A percentile compares a stretch with the other conserved stretches of the same genome.
Evolutionary conservation across 345 rosid genomes (phyloP).

Genomic region (Kandelia obovata): DNA sequence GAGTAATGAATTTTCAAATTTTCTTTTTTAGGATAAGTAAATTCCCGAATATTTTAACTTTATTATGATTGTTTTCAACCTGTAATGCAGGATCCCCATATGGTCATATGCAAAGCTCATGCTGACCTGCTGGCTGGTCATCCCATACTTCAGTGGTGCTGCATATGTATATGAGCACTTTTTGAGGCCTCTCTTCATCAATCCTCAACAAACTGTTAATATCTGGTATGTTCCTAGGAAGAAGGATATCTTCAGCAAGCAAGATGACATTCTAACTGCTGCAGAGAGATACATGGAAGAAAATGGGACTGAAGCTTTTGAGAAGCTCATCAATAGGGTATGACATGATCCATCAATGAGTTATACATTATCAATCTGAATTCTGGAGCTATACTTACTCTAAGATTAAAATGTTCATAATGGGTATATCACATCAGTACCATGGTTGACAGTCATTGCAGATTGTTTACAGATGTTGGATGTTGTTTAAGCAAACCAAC

Average conservation of each 20-base stretch:
- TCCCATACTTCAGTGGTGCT: slow-evolving; percentile 94
- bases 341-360: background rate
- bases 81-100: slow-evolving; percentile 69
- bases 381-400: background rate
- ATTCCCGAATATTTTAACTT: background rate
- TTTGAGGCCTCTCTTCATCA: slow-evolving; percentile 70
- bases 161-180: slow-evolving; percentile 85
- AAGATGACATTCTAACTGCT: slow-evolving; percentile 77
- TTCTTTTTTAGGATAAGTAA: background rate
- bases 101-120: slow-evolving; percentile 83
- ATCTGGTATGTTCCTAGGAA: slow-evolving; percentile 92
- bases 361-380: background rate
- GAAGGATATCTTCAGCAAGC: slow-evolving; percentile 56
- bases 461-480: too few species aligned
- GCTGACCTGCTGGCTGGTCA: slow-evolving; percentile 89
- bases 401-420: background rate
- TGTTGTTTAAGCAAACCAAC: too few species aligned
- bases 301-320: slow-evolving; percentile 87
- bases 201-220: slow-evolving; percentile 64
- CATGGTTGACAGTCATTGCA: too few species aligned
- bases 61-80: background rate
- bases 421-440: too few species aligned
- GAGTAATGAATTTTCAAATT: background rate
- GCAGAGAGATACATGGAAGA: slow-evolving; percentile 82
- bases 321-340: slow-evolving; percentile 75